Evolutionary conservation across 2,329 filamentous ascomycete species (phyloP), one percentile per base, ranked within the genome.

Genomic region (Alternaria solani): DNA sequence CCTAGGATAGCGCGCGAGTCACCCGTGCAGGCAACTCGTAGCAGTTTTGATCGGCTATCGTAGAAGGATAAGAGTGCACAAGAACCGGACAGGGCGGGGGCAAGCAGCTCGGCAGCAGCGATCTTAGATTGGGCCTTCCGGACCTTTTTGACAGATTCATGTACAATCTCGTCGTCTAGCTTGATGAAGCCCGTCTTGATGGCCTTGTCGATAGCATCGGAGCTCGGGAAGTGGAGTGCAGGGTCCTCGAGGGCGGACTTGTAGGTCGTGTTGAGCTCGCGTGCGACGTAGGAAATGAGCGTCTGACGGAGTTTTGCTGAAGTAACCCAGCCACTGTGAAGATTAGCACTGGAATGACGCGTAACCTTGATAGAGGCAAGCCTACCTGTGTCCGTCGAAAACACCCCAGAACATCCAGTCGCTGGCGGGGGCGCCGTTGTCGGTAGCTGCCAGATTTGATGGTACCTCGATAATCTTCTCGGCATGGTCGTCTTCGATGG

Each of bases 361-460:
- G 23, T 16, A 5, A 18, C 25, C 25, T 18, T 18, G 9, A 23
- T 12, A 23, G 20, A 11, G 26, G 11, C 87, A 11, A 28, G 11
- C 87, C 79, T 82, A 94, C 92, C 92, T 92, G 80, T 99, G 95
- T 0, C 95, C 95, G 75, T 99, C 95, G 79, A 98, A 99, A 18
- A 99, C 94, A 59, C 94, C 95, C 95, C 96, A 99, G 79, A 99
- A 99, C 93, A 98, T 98, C 95, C 95, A 99, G 79, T 99, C 96
- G 63, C 87, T 92, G 60, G 84, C 88, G 18, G 84, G 66, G 16
- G 85, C 84, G 38, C 85, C 80, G 75, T 86, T 80, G 71, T 86
- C 82, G 7, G 83, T 82, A 16, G 84, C 83, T 26, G 85, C 83
- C 39, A 86, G 82, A 51, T 82, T 84, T 54, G 86, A 85, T 5